These are phyloP conservation scores for Ophiocordyceps camponoti-rufipedis DNA, from an alignment of 2,329 filamentous ascomycete species.

Conservation along the genomic window DNA sequence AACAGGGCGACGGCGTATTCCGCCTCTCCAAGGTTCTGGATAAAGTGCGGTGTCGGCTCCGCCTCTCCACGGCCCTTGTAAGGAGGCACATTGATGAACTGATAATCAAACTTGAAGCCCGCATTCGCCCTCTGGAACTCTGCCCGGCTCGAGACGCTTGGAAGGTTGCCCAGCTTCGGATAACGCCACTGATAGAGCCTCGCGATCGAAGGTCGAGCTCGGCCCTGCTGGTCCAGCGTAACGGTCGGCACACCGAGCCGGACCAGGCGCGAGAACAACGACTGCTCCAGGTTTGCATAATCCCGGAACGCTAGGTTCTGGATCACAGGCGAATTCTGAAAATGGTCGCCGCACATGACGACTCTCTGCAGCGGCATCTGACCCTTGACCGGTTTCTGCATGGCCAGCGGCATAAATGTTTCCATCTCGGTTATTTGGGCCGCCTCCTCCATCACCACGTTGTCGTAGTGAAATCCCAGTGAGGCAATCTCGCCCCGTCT, in stretches of 20 bases:
- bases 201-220: conserved; percentile 72
- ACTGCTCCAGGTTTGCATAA: conserved; percentile 92
- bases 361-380: conserved; percentile 67
- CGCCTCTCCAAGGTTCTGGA: conserved; percentile 91
- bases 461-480: conserved; percentile 94
- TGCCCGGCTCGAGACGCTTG: conserved; percentile 45
- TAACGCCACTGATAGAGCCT: conserved; percentile 91
- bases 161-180: conserved; percentile 57
- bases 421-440: conserved; percentile 96
- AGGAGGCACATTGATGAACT: conserved; percentile 89
- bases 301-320: conserved; percentile 88
- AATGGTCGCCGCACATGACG: conserved; percentile 85
- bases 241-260: conserved; percentile 84
- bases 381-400: conserved; percentile 64
- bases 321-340: conserved; percentile 90
- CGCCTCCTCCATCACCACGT: conserved; percentile 95
- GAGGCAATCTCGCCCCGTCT: conserved; percentile 74
- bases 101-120: conserved; percentile 84
- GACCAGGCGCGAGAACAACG: conserved; percentile 78
- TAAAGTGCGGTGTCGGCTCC: conserved; percentile 83
- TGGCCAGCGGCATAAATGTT: conserved; percentile 84
- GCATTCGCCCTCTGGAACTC: conserved; percentile 76
- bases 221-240: conserved; percentile 81
- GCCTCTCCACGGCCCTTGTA: conserved; percentile 82
- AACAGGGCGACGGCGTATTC: conserved; percentile 93